Base-by-base conservation (phyloP, 176 grass and related monocot genomes). In the Oryza meridionalis region DNA sequence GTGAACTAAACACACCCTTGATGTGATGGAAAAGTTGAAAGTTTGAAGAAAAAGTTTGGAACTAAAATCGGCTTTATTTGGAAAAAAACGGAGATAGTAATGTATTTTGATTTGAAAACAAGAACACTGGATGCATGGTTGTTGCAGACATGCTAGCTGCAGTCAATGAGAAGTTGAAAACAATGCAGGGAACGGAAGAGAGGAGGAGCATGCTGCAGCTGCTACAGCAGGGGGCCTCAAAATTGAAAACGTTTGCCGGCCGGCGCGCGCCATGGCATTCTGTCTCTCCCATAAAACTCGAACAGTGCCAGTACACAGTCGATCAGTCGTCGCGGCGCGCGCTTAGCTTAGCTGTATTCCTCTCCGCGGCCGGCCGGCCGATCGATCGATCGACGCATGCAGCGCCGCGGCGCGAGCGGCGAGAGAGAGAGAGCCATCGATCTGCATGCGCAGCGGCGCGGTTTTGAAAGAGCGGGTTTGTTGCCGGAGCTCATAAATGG, bases 401-500 rank as follows among this genome's bases (percentile, higher is more conserved):
- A 44, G 69, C 38, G 51, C 51, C 14, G 51, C 51, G 51, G 29
- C 29, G 47, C 15, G 44, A 46, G 44, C 11, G 46, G 44, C 11
- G 46, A 14, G 46, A 13, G 12, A 15, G 45, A 45, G 29, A 29
- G 29, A 40, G 35, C 5, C 35, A 37, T 37, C 35, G 35, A 37
- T 37, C 35, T 4, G 0, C 14, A 31, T 32, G 5, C 2, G 29
- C 38, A 42, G 38, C 35, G 9, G 38, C 53, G 55, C 25, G 77
- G 42, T 72, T 9, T 72, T 9, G 59, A 73, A 29, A 80, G 50
- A 55, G 53, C 46, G 5, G 14, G 70, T 77, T 80, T 69, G 87
- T 69, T 80, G 82, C 21, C 47, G 72, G 72, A 55, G 72, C 25
- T 53, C 75, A 88, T 79, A 88, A 84, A 84, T 69, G 76, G 84